These are phyloP conservation scores for Fusarium clavum DNA, from an alignment of 2,329 filamentous ascomycete genomes.

Conservation along the genomic window DNA sequence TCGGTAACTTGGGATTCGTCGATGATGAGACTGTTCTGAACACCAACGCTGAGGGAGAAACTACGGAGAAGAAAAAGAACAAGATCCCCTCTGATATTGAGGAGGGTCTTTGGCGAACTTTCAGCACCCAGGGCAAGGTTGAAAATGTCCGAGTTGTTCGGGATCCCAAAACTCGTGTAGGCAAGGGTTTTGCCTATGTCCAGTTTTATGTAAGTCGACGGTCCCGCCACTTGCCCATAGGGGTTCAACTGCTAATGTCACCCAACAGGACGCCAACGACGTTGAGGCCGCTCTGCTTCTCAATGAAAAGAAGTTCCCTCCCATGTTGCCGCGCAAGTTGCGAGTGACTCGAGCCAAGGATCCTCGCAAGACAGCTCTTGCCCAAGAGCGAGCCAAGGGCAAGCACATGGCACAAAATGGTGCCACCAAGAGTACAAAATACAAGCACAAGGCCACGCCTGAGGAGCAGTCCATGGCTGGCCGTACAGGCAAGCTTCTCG, in stretches of 20 bases:
- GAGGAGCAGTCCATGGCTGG: slow-evolving; percentile 78
- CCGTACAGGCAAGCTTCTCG: slow-evolving; percentile 79
- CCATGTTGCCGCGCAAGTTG: slow-evolving; percentile 88
- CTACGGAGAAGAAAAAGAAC: slow-evolving; percentile 77
- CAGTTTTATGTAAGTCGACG: slow-evolving; percentile 78
- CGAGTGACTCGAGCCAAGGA: slow-evolving; percentile 90
- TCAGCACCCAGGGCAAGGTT: slow-evolving; percentile 79
- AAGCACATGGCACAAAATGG: slow-evolving; percentile 52
- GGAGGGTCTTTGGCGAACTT: slow-evolving; percentile 90
- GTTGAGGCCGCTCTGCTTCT: slow-evolving; percentile 92
- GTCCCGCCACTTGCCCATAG: background rate
- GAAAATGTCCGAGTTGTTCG: slow-evolving; percentile 94
- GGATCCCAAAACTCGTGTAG: slow-evolving; percentile 89
- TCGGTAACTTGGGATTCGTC: slow-evolving; percentile 95
- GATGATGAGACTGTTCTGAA: slow-evolving; percentile 84
- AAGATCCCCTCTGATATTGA: slow-evolving; percentile 86
- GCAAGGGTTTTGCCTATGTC: slow-evolving; percentile 97
- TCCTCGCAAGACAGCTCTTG: slow-evolving; percentile 68
- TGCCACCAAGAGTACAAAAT: slow-evolving; percentile 60
- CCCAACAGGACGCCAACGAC: slow-evolving; percentile 76
- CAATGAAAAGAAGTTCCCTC: slow-evolving; percentile 92
- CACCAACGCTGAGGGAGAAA: slow-evolving; percentile 72
- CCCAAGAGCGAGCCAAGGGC: slow-evolving; percentile 52
- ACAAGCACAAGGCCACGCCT: slow-evolving; percentile 76
- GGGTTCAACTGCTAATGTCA: slow-evolving; percentile 9